Conservation (phyloP, 1,284 basidiomycete genomes). For the Anthracocystis setariae region DNA sequence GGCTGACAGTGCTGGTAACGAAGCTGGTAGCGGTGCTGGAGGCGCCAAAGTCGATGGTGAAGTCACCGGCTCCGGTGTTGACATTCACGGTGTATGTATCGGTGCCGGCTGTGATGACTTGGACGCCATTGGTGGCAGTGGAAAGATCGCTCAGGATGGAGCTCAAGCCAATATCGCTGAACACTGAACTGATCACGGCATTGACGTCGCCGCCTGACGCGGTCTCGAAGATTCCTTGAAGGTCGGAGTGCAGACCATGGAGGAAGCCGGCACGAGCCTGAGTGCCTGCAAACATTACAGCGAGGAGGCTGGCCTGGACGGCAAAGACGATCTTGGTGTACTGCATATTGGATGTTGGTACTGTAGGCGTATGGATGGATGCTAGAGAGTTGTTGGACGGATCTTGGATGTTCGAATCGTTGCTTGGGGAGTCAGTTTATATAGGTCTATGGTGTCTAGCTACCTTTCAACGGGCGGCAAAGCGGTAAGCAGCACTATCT, state of each 20-base stretch:
- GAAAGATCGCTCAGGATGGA: slow-evolving; percentile 14
- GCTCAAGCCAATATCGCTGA: slow-evolving; percentile 2
- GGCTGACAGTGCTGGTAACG: background rate
- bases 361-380: background rate
- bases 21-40: slow-evolving; percentile 1
- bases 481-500: no score
- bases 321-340: slow-evolving; percentile 31
- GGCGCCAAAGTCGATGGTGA: background rate
- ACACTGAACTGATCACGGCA: no score
- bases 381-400: no score
- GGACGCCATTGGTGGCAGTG: slow-evolving; percentile 8
- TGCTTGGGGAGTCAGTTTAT: no score
- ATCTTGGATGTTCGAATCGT: no score
- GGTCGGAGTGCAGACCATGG: no score
- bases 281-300: slow-evolving; percentile 21
- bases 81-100: slow-evolving; percentile 2
- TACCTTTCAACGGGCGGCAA: no score
- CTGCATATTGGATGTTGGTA: slow-evolving; percentile 25
- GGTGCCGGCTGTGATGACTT: slow-evolving; percentile 6
- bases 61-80: slow-evolving; percentile 1
- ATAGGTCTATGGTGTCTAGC: no score
- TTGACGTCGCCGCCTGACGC: no score
- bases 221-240: no score
- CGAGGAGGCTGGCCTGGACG: slow-evolving; percentile 33
- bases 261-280: slow-evolving; percentile 16